Percentiles rank a stretch among this genome's conserved stretches.
Conservation (phyloP, 2,329 filamentous ascomycete genomes). For the Paecilomyces variotii region DNA sequence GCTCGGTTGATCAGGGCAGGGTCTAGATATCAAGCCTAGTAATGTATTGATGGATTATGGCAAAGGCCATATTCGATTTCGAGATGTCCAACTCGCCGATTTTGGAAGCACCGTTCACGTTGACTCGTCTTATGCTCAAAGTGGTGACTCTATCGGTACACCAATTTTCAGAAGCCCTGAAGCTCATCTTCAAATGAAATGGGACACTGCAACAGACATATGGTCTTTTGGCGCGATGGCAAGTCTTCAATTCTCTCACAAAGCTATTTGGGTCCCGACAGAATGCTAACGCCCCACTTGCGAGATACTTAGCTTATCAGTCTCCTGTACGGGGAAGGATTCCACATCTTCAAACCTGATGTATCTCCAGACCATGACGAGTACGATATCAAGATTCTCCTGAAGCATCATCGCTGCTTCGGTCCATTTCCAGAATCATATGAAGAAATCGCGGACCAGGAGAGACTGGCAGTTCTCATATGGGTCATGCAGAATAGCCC, state of each 20-base stretch:
- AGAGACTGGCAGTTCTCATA: slow-evolving; percentile 7
- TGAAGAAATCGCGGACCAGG: slow-evolving; percentile 11
- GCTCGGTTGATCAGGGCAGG: not conserved
- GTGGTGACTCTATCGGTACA: slow-evolving; percentile 12
- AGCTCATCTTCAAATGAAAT: slow-evolving; percentile 13
- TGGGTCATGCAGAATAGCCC: slow-evolving; percentile 12
- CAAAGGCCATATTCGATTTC: slow-evolving; percentile 8
- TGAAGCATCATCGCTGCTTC: slow-evolving; percentile 15
- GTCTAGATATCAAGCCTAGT: slow-evolving; percentile 16
- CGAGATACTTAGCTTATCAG: slow-evolving; percentile 10
- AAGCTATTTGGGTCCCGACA: not conserved
- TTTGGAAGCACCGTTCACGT: slow-evolving; percentile 11
- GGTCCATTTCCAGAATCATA: slow-evolving; percentile 15
- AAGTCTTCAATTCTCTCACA: not conserved
- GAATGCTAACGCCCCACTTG: not conserved
- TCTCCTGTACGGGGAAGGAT: slow-evolving; percentile 12
- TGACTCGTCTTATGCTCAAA: slow-evolving; percentile 9
- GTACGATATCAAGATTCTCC: slow-evolving; percentile 16
- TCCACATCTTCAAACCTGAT: slow-evolving; percentile 14
- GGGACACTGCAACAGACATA: slow-evolving; percentile 18
- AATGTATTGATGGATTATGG: slow-evolving; percentile 16
- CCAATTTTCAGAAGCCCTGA: slow-evolving; percentile 18
- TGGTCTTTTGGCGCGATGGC: slow-evolving; percentile 14
- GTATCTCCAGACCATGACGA: slow-evolving; percentile 9
- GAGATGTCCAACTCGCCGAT: slow-evolving; percentile 17